Base-by-base conservation (phyloP, 345 rosid genomes). In the Isatis tinctoria region DNA sequence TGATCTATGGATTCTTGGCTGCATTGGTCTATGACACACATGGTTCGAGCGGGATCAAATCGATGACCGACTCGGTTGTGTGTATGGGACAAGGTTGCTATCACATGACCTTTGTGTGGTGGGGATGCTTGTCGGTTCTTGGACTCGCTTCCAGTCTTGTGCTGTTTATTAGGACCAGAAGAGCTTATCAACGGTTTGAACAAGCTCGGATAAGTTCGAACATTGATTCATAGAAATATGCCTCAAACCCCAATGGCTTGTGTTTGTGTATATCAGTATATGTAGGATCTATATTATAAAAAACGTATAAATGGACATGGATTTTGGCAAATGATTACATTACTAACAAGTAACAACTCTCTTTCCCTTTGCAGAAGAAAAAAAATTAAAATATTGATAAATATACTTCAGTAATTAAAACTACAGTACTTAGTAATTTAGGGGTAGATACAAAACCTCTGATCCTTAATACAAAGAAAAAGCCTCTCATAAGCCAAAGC, bases 21-120 rank as follows among this genome's bases (percentile, higher is more conserved):
- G 97, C 97, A 13, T 3, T 90, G 4, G 92, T 92, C 0, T 95
- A 92, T 30, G 99, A 95, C 62, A 72, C 86, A 0, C 87, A 86
- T 75, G 85, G 82, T 18, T 57, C 57, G 2, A 53, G 63, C 0
- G 73, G 68, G 41, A 75, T 70, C 69, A 33, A 41, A 12, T 35
- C 75, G 2, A 37, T 66, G 60, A 57, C 33, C 1, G 62, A 69
- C 33, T 59, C 76, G 0, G 81, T 41, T 6, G 87, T 88, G 28
- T 95, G 99, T 82, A 87, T 92, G 85, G 99, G 99, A 43, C 83
- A 82, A 65, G 66, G 73, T 2, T 95, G 99, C 75, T 95, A 92
- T 75, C 83, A 86, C 83, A 69, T 85, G 8, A 90, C 99, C 5
- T 95, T 95, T 76, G 79, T 90, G 58, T 77, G 85, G 92, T 95